A percentile compares a stretch with the other conserved stretches of the same genome.
phyloP scores from a whole-genome alignment of 208 protist genomes.

The Leishmania turanica region DNA sequence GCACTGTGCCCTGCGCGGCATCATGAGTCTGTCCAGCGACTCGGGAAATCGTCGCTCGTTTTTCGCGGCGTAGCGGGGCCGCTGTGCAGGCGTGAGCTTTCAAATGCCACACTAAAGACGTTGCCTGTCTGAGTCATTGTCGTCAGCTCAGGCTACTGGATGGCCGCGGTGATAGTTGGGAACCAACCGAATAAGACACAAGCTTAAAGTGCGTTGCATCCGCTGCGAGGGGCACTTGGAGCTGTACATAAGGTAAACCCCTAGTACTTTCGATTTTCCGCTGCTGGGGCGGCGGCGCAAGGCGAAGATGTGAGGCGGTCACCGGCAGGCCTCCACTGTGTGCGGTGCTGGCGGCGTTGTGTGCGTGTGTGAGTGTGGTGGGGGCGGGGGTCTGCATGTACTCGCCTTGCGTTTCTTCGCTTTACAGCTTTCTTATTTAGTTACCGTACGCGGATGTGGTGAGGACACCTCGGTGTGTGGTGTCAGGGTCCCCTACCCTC shows the following conservation, averaged over 20 bases:
- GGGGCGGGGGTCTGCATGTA: background rate
- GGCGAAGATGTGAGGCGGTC: background rate
- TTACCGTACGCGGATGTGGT: background rate
- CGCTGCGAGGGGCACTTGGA: background rate
- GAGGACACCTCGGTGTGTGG: background rate
- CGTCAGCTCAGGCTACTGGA: background rate
- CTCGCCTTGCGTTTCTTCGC: background rate
- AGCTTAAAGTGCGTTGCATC: background rate
- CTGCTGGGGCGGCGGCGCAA: background rate
- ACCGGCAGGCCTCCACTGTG: background rate
- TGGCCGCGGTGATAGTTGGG: background rate
- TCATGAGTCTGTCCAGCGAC: slow-evolving; percentile 22
- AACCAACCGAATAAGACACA: background rate
- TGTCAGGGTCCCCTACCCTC: background rate
- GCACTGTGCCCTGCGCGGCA: slow-evolving; percentile 50
- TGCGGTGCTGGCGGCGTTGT: background rate
- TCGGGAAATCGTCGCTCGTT: background rate
- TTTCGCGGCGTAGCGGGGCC: background rate
- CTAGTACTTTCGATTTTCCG: background rate
- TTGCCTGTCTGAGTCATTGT: background rate
- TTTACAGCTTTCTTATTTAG: background rate
- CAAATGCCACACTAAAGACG: background rate
- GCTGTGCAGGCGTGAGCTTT: background rate
- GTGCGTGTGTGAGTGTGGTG: background rate
- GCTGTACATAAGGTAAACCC: too few relatives aligned